Evolutionary conservation across 805 yeast species (phyloP).

Genomic region (Lipomyces anomalus): DNA sequence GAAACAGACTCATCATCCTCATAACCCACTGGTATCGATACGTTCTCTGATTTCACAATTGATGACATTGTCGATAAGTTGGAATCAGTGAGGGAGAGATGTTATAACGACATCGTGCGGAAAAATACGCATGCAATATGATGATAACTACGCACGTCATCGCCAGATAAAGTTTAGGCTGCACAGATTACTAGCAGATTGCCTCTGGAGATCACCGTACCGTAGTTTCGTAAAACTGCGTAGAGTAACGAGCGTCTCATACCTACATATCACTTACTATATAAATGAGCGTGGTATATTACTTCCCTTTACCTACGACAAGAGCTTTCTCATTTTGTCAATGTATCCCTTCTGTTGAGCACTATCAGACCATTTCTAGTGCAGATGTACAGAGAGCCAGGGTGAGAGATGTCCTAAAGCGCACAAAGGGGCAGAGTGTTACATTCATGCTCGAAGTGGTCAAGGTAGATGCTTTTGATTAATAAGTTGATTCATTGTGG

Average conservation of each 20-base stretch:
- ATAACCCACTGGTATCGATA: constrained; percentile 27
- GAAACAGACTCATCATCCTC: constrained; percentile 37
- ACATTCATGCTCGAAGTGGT: constrained; percentile 27
- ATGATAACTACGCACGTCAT: too few relatives aligned
- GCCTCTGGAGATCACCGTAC: too few relatives aligned
- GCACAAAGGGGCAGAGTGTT: constrained; percentile 27
- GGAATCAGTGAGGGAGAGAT: too few relatives aligned
- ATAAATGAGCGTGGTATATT: constrained; percentile 24
- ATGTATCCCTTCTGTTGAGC: constrained; percentile 19
- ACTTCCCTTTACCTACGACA: constrained; percentile 31
- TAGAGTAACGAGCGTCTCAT: too few relatives aligned
- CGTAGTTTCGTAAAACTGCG: too few relatives aligned
- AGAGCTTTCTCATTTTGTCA: constrained; percentile 26
- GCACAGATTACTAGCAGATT: too few relatives aligned
- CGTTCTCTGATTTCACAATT: too few relatives aligned
- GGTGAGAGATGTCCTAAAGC: constrained; percentile 29
- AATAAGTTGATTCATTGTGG: too few relatives aligned
- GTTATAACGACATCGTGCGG: too few relatives aligned
- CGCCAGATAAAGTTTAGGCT: too few relatives aligned
- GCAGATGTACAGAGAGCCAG: constrained; percentile 31
- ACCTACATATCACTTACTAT: background rate
- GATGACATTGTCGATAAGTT: too few relatives aligned
- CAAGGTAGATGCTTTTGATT: constrained; percentile 19
- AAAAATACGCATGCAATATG: too few relatives aligned
- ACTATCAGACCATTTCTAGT: constrained; percentile 24